Base-by-base conservation (phyloP, 2,329 filamentous ascomycete genomes). In the Tolypocladium inflatum region DNA sequence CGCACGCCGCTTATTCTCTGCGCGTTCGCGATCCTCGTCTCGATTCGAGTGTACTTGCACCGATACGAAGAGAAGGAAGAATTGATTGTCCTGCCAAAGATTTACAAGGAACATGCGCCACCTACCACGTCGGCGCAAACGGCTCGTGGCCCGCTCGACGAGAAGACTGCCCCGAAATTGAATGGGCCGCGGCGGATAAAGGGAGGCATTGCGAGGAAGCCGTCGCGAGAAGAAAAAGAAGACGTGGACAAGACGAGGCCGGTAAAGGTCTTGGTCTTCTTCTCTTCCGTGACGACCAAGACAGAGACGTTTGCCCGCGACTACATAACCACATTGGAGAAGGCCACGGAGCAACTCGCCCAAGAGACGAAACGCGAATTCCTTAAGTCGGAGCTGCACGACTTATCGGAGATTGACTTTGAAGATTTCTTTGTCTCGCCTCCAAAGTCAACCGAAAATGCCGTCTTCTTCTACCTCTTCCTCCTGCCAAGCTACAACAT, bases 401-500 rank as follows among this genome's bases (percentile, higher is more conserved):
- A 97, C 67, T 76, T 97, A 33, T 86, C 92, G 2, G 87, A 96
- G 61, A 82, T 95, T 56, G 93, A 97, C 66, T 90, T 93, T 65
- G 93, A 99, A 66, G 91, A 97, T 68, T 96, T 88, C 73, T 97
- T 97, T 68, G 85, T 96, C 59, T 82, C 80, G 2, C 83, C 86
- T 1, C 91, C 92, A 0, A 89, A 89, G 68, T 68, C 76, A 6
- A 70, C 75, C 33, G 70, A 76, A 2, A 71, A 78, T n/a, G 73
- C 80, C 3, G 84, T 86, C 61, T 83, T 87, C 65, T 86, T 97
- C 65, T 99, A 97, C 73, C 78, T 95, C 43, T 80, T 97, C 57
- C 75, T 97, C 42, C 73, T 97, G 4, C 94, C 93, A 0, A 92
- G 89, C 62, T 97, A 97, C 77, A 95, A 97, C 68, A 96, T 97